Evolutionary conservation across 345 rosid species (phyloP).

Genomic region (Pelargonium nanum): DNA sequence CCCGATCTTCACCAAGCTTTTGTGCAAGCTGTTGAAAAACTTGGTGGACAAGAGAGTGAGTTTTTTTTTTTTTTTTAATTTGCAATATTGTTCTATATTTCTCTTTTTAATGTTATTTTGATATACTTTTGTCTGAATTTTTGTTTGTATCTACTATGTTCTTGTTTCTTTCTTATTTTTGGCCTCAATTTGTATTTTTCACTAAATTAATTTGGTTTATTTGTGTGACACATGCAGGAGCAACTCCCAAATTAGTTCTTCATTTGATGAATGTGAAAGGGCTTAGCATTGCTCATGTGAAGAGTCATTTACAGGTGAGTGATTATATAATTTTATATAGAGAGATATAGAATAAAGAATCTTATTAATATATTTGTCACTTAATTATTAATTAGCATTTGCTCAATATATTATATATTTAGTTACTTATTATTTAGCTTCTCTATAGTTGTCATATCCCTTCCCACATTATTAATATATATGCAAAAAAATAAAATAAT

Average conservation of each 20-base stretch:
- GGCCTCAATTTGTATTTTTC: too few species aligned
- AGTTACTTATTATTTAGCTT: too few species aligned
- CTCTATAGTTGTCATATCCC: too few species aligned
- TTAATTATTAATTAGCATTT: too few species aligned
- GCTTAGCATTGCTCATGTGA: constrained; percentile 81
- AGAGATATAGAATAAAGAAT: background rate
- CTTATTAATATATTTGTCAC: too few species aligned
- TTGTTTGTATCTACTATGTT: background rate
- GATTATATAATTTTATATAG: constrained; percentile 2
- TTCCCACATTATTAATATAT: too few species aligned
- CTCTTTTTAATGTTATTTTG: background rate
- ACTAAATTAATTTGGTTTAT: background rate
- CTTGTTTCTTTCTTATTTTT: background rate
- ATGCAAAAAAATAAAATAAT: too few species aligned
- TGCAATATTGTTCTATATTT: background rate
- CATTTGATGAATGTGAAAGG: constrained; percentile 79
- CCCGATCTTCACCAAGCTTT: constrained; percentile 76
- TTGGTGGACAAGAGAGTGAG: constrained; percentile 76
- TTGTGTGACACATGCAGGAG: constrained; percentile 30
- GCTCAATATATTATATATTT: too few species aligned
- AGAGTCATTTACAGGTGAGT: constrained; percentile 79
- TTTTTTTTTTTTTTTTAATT: background rate
- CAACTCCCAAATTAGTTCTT: constrained; percentile 81
- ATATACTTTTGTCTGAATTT: background rate
- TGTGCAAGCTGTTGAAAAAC: constrained; percentile 57